These are phyloP conservation scores for Sphagnum contortum DNA, from an alignment of 225 moss, liverwort and hornwort species.

Conservation along the genomic window DNA sequence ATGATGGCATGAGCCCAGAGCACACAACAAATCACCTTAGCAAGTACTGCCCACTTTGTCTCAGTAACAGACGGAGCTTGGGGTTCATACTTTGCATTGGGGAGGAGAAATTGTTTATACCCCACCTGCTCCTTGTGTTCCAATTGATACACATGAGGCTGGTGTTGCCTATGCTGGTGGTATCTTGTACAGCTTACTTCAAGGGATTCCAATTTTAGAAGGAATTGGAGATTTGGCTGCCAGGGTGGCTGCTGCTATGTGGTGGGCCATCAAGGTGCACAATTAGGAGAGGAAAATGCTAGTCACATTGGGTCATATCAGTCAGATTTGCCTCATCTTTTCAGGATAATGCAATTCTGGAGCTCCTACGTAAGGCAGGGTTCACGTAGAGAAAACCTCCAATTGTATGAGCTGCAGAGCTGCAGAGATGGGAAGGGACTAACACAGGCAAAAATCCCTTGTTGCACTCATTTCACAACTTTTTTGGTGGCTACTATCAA, in stretches of 20 bases:
- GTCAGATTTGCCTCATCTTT: constrained; percentile 33
- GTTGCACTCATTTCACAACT: too few relatives aligned
- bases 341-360: constrained; percentile 35
- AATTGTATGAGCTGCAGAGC: background rate
- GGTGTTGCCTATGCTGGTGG: constrained; percentile 95
- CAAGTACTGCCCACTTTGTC: constrained; percentile 61
- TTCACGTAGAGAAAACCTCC: constrained; percentile 22
- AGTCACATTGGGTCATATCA: constrained; percentile 39
- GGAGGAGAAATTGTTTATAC: constrained; percentile 58
- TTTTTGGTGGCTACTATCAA: too few relatives aligned
- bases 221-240: constrained; percentile 81
- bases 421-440: too few relatives aligned
- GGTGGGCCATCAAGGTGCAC: constrained; percentile 89
- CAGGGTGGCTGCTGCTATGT: constrained; percentile 72
- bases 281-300: constrained; percentile 70
- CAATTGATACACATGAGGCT: constrained; percentile 87
- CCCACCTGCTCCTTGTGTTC: constrained; percentile 63
- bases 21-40: constrained; percentile 53
- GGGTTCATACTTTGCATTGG: constrained; percentile 75
- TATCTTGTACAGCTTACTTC: constrained; percentile 68
- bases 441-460: too few relatives aligned
- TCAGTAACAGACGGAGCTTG: constrained; percentile 85
- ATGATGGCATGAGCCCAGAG: constrained; percentile 41
- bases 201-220: constrained; percentile 59
- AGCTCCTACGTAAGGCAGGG: constrained; percentile 36